These are phyloP conservation scores for Phaeophleospora eucalypticola DNA, from an alignment of 2,329 filamentous ascomycete species.

Conservation along the genomic window DNA sequence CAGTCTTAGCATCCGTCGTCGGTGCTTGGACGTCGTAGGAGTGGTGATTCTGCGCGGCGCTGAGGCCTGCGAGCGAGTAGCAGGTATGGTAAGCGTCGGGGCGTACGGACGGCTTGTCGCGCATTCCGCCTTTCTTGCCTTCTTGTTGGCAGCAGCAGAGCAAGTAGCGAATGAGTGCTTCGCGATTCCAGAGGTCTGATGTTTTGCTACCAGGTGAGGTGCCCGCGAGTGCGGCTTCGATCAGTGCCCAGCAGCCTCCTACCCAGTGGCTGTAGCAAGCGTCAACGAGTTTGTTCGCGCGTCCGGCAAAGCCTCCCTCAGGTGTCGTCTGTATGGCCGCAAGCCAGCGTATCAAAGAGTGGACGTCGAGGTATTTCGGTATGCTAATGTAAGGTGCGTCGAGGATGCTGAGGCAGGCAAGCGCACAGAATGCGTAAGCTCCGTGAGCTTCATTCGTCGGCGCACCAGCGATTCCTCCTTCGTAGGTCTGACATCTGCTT, in stretches of 20 bases:
- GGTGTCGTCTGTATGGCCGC: slow-evolving; percentile 84
- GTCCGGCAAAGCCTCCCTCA: slow-evolving; percentile 87
- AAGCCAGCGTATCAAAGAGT: slow-evolving; percentile 77
- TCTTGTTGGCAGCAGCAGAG: slow-evolving; percentile 74
- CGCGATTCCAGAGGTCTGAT: slow-evolving; percentile 66
- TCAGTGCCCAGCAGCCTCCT: slow-evolving; percentile 86
- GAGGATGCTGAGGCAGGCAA: slow-evolving; percentile 83
- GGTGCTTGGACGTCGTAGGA: slow-evolving; percentile 36
- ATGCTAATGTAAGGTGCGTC: slow-evolving; percentile 73
- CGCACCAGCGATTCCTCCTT: slow-evolving; percentile 84
- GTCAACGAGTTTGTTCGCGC: slow-evolving; percentile 96
- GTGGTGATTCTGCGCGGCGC: slow-evolving; percentile 68
- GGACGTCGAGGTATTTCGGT: slow-evolving; percentile 71
- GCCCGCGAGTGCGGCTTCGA: slow-evolving; percentile 71
- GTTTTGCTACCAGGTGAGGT: slow-evolving; percentile 32
- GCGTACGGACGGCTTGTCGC: slow-evolving; percentile 89
- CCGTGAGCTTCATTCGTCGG: slow-evolving; percentile 91
- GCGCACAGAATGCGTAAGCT: slow-evolving; percentile 90
- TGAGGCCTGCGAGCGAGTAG: slow-evolving; percentile 84
- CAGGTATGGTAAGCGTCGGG: slow-evolving; percentile 90
- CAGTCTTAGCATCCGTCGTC: slow-evolving; percentile 14
- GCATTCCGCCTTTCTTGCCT: slow-evolving; percentile 71
- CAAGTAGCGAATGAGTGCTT: slow-evolving; percentile 85
- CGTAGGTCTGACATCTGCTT: slow-evolving; percentile 84
- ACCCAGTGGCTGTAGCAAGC: slow-evolving; percentile 99